Conservation (phyloP, 2,329 filamentous ascomycete species). For the Dactylellina haptotyla region DNA sequence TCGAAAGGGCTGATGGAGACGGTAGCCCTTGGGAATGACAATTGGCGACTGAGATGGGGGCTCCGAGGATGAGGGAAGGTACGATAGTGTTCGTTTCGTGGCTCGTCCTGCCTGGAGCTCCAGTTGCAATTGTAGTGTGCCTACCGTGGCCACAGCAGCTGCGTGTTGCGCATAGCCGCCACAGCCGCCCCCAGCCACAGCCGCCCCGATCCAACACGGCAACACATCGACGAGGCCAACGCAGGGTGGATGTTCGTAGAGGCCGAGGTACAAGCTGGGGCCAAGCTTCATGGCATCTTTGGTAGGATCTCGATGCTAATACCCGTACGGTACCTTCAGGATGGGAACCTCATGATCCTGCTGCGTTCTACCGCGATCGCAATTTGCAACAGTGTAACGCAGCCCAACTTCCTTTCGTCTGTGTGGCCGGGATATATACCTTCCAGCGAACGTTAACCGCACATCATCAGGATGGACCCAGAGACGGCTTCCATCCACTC, state of each 20-base stretch:
- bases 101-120: constrained; percentile 25
- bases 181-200: constrained; percentile 47
- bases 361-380: not conserved
- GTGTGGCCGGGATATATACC: not conserved
- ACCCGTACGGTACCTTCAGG: too few relatives aligned
- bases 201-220: constrained; percentile 18
- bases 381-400: constrained; percentile 29
- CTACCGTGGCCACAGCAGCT: constrained; percentile 42
- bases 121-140: constrained; percentile 12
- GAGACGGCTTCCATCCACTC: constrained; percentile 52
- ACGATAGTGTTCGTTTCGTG: constrained; percentile 38
- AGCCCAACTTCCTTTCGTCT: not conserved
- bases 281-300: too few relatives aligned
- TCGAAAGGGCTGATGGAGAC: not conserved
- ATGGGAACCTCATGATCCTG: too few relatives aligned
- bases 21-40: constrained; percentile 27
- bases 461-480: constrained; percentile 24
- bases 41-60: constrained; percentile 34
- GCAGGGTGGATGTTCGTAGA: too few relatives aligned
- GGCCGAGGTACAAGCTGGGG: too few relatives aligned
- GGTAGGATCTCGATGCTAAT: too few relatives aligned
- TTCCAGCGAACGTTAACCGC: not conserved
- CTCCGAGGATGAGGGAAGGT: constrained; percentile 20
- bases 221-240: constrained; percentile 7
- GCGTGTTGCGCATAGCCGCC: constrained; percentile 24